Evolutionary conservation across 164 flowering plant genomes (phyloP), one percentile per base, ranked within the genome.

Genomic region (Magnolia kwangsiensis): DNA sequence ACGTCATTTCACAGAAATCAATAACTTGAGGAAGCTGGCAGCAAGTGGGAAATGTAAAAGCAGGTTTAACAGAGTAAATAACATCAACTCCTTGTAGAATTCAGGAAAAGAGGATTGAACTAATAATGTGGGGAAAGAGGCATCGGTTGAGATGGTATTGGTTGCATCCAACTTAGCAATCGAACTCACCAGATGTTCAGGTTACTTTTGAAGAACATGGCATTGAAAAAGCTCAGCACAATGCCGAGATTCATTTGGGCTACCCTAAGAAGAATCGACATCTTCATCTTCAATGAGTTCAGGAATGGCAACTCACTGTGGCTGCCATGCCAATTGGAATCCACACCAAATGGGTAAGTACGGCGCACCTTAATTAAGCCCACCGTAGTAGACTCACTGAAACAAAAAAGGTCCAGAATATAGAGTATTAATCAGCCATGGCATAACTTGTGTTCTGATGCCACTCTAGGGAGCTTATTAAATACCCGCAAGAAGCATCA

Each of bases 181-280:
- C 37, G 8, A 31, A 27, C 90, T 79, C 83, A 94, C 99, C 99
- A 96, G 58, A 87, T 75, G 82, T 96, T 94, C 51, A 96, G 27
- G 69, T 82, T 72, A 82, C 82, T 94, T 50, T 81, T 1, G 71
- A 91, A 96, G 86, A 86, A 96, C 77, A 18, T 79, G 58, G 92
- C 99, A 87, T 96, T 96, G 84, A 85, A 91, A 83, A 78, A 96
- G 84, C 99, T 91, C 87, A 96, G 51, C 67, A 94, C 78, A 76
- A 96, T 94, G 72, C 99, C 97, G 73, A 96, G 92, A 85, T 96
- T 96, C 99, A 96, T 96, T 72, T 96, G 99, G 49, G 96, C 88
- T 50, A 96, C 98, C 63, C 99, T 98, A 76, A 94, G 77, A 76
- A 96, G 93, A 73, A 96, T 96, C 7, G 98, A 96, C 99, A 96